These are phyloP conservation scores for Globisporangium carolinianum DNA, from an alignment of 352 stramenopile genomes.

Conservation along the genomic window DNA sequence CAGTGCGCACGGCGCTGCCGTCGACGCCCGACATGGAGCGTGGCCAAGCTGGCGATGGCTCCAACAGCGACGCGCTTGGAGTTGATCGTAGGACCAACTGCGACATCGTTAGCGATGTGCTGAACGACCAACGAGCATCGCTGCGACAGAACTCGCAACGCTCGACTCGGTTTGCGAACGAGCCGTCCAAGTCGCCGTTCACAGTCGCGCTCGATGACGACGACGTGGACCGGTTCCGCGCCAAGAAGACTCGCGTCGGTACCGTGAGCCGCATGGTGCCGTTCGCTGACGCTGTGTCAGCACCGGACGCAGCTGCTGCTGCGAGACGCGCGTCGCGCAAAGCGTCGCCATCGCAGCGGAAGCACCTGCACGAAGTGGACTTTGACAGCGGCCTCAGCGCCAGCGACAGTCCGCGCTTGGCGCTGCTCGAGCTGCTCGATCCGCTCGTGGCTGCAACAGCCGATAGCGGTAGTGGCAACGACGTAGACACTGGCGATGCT, in stretches of 20 bases:
- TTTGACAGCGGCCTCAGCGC: neutral
- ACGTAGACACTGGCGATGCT: neutral
- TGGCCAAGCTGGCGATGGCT: too few relatives aligned
- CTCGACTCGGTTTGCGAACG: neutral
- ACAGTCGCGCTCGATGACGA: neutral
- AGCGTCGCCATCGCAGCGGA: neutral
- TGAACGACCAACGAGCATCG: too few relatives aligned
- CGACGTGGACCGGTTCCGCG: slow-evolving; percentile 5
- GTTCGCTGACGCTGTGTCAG: slow-evolving; percentile 1
- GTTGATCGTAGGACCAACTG: too few relatives aligned
- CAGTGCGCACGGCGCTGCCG: slow-evolving; percentile 8
- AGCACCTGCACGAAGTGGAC: slow-evolving; percentile 8
- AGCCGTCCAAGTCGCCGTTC: neutral
- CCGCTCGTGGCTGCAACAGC: slow-evolving; percentile 1
- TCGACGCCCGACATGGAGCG: neutral
- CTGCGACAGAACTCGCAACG: neutral
- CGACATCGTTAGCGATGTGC: too few relatives aligned
- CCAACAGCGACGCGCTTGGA: too few relatives aligned
- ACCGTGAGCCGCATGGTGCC: slow-evolving; percentile 10
- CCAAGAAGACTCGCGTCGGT: slow-evolving; percentile 11
- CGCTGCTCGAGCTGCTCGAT: slow-evolving; percentile 7
- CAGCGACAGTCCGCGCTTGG: neutral
- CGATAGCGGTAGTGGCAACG: neutral
- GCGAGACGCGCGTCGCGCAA: neutral
- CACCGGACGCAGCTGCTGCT: neutral